These are phyloP conservation scores for Pythium periplocum DNA, from an alignment of 352 stramenopile species.

Conservation along the genomic window DNA sequence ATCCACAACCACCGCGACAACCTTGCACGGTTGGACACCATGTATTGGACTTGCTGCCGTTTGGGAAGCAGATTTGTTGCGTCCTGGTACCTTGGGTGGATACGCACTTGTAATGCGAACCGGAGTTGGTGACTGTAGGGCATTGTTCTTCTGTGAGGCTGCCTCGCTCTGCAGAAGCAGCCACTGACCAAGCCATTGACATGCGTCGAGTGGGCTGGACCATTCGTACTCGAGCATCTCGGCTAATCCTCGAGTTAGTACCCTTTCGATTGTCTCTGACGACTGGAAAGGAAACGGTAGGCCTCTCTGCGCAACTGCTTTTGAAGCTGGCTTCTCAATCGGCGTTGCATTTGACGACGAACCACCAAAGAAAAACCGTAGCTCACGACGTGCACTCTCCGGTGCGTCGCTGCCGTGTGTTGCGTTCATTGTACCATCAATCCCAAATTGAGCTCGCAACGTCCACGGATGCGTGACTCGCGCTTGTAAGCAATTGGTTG, in stretches of 20 bases:
- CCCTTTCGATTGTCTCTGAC: slow-evolving; percentile 20
- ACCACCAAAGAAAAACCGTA: slow-evolving; percentile 72
- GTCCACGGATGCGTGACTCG: slow-evolving; percentile 40
- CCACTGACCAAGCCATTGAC: slow-evolving; percentile 49
- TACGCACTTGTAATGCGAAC: no score
- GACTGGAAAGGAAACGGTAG: slow-evolving; percentile 6
- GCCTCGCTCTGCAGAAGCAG: slow-evolving; percentile 20
- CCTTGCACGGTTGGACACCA: not conserved
- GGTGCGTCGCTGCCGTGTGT: slow-evolving; percentile 75
- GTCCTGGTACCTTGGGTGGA: no score
- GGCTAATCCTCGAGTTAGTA: slow-evolving; percentile 34
- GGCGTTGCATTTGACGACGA: slow-evolving; percentile 3
- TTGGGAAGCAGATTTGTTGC: no score
- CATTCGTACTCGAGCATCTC: slow-evolving; percentile 24
- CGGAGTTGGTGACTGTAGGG: no score
- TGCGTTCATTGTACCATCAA: slow-evolving; percentile 75
- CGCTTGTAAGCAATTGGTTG: slow-evolving; percentile 62
- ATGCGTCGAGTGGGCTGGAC: slow-evolving; percentile 30
- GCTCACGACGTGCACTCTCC: slow-evolving; percentile 51
- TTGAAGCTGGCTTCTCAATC: not conserved
- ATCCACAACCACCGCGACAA: slow-evolving; percentile 10
- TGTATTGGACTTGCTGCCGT: not conserved
- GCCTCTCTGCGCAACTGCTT: not conserved
- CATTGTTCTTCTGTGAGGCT: not conserved
- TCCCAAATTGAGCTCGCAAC: slow-evolving; percentile 68